phyloP scores from a whole-genome alignment of 129 eudicot species.

The Erigeron canadensis region DNA sequence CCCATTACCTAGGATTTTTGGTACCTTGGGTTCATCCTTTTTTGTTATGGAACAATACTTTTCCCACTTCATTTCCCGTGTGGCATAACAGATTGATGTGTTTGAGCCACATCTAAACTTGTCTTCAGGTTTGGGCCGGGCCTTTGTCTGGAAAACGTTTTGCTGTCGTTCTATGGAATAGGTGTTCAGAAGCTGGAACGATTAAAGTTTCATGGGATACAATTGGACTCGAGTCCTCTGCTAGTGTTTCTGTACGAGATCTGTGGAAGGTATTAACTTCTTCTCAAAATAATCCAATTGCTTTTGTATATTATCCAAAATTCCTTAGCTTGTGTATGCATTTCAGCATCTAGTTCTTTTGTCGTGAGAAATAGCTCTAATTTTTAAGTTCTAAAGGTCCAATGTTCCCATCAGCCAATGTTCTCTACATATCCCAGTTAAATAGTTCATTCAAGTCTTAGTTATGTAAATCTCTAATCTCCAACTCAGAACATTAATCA shows the following conservation, averaged over 20 bases:
- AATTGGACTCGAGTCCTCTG: conserved; percentile 67
- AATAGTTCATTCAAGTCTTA: neutral
- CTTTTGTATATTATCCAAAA: neutral
- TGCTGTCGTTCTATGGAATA: conserved; percentile 77
- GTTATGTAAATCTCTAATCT: neutral
- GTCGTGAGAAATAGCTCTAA: neutral
- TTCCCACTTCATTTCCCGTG: too few species aligned
- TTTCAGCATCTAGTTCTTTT: neutral
- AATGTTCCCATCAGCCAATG: too few species aligned
- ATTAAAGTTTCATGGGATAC: conserved; percentile 65
- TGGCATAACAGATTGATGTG: neutral
- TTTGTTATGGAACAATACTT: too few species aligned
- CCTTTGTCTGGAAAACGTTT: conserved; percentile 67
- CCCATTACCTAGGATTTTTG: too few species aligned
- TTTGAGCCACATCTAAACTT: neutral
- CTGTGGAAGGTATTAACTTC: conserved; percentile 72
- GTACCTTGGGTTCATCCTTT: too few species aligned
- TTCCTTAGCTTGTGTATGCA: neutral
- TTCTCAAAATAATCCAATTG: neutral
- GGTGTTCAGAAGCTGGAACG: conserved; percentile 56
- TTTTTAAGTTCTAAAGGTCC: too few species aligned
- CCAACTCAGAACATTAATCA: neutral
- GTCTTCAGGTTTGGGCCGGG: conserved; percentile 91
- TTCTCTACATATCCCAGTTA: neutral
- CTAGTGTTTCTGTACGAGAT: conserved; percentile 63